Base-by-base conservation (phyloP, 768 basidiomycete genomes). In the Antrodiella citrinella region DNA sequence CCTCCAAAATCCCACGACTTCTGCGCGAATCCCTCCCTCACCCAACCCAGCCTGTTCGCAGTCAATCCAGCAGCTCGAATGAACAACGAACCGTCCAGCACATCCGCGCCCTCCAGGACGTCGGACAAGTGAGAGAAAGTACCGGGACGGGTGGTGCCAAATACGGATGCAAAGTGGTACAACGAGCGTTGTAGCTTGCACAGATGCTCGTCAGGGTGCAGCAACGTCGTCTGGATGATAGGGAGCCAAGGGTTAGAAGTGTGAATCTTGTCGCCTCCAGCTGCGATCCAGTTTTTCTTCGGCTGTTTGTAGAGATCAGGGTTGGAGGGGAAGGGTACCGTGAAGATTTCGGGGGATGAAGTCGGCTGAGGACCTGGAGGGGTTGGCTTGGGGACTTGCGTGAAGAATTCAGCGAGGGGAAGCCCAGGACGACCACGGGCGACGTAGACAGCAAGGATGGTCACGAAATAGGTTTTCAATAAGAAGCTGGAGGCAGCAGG, bases 71-170 rank as follows among this genome's bases (percentile, higher is more conserved):
- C 83, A 0, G 69, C 68, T 42, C 82, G 69, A 26, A 82, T 55
- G 59, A 88, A 88, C 45, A 88, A 57, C 15, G 75, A 76, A 4
- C 84, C 84, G 59, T 86, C 84, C 10, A 78, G 57, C 26, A 67
- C 60, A 47, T 77, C 76, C 4, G 71, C 72, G 18, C 75, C 82
- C 13, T 70, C 67, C 41, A 82, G 63, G 9, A 7, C 41, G 7
- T 22, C 41, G 9, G 41, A 7, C 21, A 43, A 7, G 11, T 45
- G 47, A 11, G 64, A 58, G 41, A 69, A 75, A 38, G 57, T 49
- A 2, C 69, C 69, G 0, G 61, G 44, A 7, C 53, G 50, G 35
- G 74, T 66, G 24, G 59, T 54, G 7, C 78, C 80, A 46, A 76
- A 82, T 45, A 74, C 23, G 9, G 56, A 50, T 4, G 64, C 70